Evolutionary conservation across 257 asterid species (phyloP), one percentile per base, ranked within the genome.

Genomic region (Solanum appendiculatum): DNA sequence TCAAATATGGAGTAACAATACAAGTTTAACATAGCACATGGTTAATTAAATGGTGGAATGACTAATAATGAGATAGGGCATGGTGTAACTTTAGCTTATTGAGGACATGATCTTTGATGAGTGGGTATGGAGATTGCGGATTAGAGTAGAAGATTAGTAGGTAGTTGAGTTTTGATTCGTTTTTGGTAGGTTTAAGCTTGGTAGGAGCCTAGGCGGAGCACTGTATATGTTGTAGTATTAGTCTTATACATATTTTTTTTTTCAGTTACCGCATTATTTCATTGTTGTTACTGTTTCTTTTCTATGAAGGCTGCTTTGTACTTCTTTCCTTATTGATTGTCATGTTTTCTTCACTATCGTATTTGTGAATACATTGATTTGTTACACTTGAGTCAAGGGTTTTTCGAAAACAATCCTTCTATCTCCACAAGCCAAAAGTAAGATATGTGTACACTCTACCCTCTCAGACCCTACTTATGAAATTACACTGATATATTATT

Each of bases 131-230:
- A 42, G 14, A 4, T 40, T 2, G 46, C 3, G 31, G 14, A 58
- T 58, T 23, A 58, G 29, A 4, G 0, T 58, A 58, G 6, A 58
- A 58, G 3, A 4, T 60, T 60, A 60, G 3, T 60, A 60, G 15
- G 0, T 60, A 60, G 29, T 60, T 58, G 9, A 58, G 23, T 0
- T 9, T 23, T 21, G 1, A 60, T 3, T 23, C 3, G 3, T 0
- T 60, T 60, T 60, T 0, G 3, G 1, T 3, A 23, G 0, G 1
- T 60, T 23, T 60, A 9, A 0, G 3, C 0, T 23, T 10, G 14
- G 31, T 60, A 2, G 58, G 31, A 4, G 31, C 14, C 7, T 4
- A 9, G 6, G n/a, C n/a, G n/a, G 2, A 21, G 9, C 25, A 7
- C 10, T 54, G 63, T 7, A 1, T 0, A 0, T 60, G 2, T 60